Conservation (phyloP, 1,139 yeast species). For the Saccharomyces hybrid region DNA sequence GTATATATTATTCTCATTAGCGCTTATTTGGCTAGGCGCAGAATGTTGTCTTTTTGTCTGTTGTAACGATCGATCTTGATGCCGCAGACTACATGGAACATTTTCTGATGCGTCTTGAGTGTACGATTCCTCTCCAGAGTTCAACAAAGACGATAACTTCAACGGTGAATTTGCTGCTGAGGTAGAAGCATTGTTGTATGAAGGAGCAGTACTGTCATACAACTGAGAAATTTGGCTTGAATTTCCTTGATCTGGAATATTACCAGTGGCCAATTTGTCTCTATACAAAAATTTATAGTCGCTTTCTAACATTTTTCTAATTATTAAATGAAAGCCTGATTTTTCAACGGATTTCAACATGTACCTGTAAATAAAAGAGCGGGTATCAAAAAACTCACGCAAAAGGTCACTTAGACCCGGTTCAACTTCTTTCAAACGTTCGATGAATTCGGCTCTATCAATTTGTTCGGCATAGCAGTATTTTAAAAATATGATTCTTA, state of each 20-base stretch:
- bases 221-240: neutral
- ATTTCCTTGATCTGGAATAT: neutral
- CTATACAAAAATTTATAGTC: neutral
- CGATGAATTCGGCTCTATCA: slow-evolving; percentile 11
- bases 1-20: slow-evolving; percentile 7
- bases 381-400: slow-evolving; percentile 16
- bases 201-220: neutral
- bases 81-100: neutral
- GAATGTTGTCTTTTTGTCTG: neutral
- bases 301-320: slow-evolving; percentile 20
- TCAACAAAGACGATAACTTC: neutral
- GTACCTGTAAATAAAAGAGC: slow-evolving; percentile 19
- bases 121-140: neutral
- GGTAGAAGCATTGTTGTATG: neutral
- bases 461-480: slow-evolving; percentile 12
- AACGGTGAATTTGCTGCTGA: neutral
- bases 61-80: neutral
- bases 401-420: slow-evolving; percentile 15
- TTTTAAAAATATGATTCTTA: slow-evolving; percentile 15
- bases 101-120: neutral
- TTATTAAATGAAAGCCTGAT: slow-evolving; percentile 25
- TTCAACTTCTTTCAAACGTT: slow-evolving; percentile 10
- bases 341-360: slow-evolving; percentile 21
- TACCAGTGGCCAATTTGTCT: neutral
- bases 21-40: neutral